Base-by-base conservation (phyloP, 495 filamentous ascomycete species). In the Penicillium pulvis region DNA sequence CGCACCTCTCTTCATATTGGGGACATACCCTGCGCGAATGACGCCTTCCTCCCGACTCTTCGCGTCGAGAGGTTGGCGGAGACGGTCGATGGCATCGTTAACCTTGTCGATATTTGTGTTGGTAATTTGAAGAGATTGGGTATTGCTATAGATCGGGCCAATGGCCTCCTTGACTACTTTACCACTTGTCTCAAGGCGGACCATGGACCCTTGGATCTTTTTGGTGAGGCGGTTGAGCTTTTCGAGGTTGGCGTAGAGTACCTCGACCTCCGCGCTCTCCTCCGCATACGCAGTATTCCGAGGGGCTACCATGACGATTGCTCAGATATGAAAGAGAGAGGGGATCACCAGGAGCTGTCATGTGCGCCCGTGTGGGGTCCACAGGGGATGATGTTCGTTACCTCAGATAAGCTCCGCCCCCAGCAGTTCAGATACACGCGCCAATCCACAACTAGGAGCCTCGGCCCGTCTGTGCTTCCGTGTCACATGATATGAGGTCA, bases 121-220 rank as follows among this genome's bases (percentile, higher is more conserved):
- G 41, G 92, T 84, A 23, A 85, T 82, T 70, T 97, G 95, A 6
- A 97, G 83, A 39, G 84, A 87, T 72, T 91, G 89, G 2, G 95
- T 98, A 68, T 96, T 95, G 65, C 90, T 92, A 71, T 92, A 92
- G 28, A 98, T 87, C 9, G 95, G 95, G 1, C 92, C 91, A 48
- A 96, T 91, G 10, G 95, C 91, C 58, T 96, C 88, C 57, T 93
- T 88, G 16, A 98, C 92, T 49, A 87, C 91, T 69, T 91, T 90
- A 19, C 92, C 94, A 49, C 89, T 92, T 31, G 87, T 86, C 60
- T 97, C 91, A 12, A 99, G 76, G 63, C 93, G 85, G 31, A 86
- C 85, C 52, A 97, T 80, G 28, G 92, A 95, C 19, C 90, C 87
- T 71, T 92, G 85, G 61, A 99, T 97, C 79, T 95, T 97, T 75